Evolutionary conservation across 164 flowering plant species (phyloP), one percentile per base, ranked within the genome.

Genomic region (Vitis rupestris): DNA sequence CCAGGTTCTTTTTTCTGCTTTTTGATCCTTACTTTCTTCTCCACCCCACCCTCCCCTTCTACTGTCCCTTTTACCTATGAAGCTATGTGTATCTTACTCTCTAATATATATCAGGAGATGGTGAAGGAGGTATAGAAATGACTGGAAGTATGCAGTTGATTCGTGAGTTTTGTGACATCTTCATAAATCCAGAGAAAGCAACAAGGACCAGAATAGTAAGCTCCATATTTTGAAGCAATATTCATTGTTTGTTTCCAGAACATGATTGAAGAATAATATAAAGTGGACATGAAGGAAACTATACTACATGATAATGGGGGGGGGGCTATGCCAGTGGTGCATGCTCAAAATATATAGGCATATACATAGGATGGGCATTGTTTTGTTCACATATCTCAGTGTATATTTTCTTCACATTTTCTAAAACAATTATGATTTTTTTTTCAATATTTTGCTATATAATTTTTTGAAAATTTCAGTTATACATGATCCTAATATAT

Each of bases 41-140:
- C 4, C 14, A 2, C 2, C 2, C 27, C 27, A 23, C 27, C 27
- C 27, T 23, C 27, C 27, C 27, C 27, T 37, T 52, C 47, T 17
- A 14, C 12, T 13, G 31, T 30, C 16, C 44, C 16, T 65, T 60
- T 1, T 50, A 13, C 55, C 30, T 37, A 47, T 65, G 48, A 19
- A 23, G 50, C 57, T 51, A 55, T 44, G 47, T 16, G 9, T 62
- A 55, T 64, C 61, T 71, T 17, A 44, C 3, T 57, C 15, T 9
- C 31, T 61, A 37, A 66, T 29, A 30, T 44, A 30, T 31, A 61
- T 78, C 82, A 94, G 98, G 98, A 73, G 98, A 94, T 82, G 98
- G 93, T 67, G 98, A 94, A 82, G 98, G 98, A 63, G 98, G 96
- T 56, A 90, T 79, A 56, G 98, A 94, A 82, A 94, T 94, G 98